Evolutionary conservation across 2,329 filamentous ascomycete genomes (phyloP), one percentile per base, ranked within the genome.

Genomic region (Madurella mycetomatis): DNA sequence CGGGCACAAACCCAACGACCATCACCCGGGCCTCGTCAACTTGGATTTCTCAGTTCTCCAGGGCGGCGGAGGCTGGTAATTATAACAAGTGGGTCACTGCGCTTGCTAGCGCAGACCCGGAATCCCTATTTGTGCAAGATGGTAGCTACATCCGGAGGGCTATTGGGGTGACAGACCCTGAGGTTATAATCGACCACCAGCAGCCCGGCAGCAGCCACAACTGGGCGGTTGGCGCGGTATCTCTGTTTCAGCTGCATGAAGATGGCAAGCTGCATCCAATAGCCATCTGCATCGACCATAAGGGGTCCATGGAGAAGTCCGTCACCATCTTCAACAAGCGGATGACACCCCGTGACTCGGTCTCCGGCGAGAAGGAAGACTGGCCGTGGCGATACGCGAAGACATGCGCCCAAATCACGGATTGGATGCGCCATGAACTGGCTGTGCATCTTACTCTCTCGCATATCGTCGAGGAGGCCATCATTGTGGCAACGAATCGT

Each of bases 381-480:
- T 80, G 75, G 75, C 69, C 76, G 0, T 80, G 77, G 77, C 66
- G 77, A 43, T 79, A 78, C 60, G 77, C 77, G 17, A 80, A 79
- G 64, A 77, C 72, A 0, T 78, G 73, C 45, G 72, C 71, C 1
- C 76, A 78, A 54, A 68, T 71, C 1, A 69, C 73, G 1, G 77
- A 79, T 63, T 80, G 76, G 76, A 63, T 71, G 49, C 68, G 72
- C 4, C 77, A 80, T 55, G 76, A 79, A 61, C 56, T 78, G 15
- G 66, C 65, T 4, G 70, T 77, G 2, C 77, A 80, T 54, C 69
- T 80, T 5, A 71, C 68, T 4, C 63, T 74, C 12, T 70, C 73
- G 0, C 76, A 79, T 60, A 63, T 78, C 9, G 65, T 79, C 31
- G 76, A 79, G 63, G 76, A 79, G 63, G 69, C 70, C 9, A 66